phyloP scores from a whole-genome alignment of 1,284 basidiomycete genomes.

The Cerioporus squamosus region DNA sequence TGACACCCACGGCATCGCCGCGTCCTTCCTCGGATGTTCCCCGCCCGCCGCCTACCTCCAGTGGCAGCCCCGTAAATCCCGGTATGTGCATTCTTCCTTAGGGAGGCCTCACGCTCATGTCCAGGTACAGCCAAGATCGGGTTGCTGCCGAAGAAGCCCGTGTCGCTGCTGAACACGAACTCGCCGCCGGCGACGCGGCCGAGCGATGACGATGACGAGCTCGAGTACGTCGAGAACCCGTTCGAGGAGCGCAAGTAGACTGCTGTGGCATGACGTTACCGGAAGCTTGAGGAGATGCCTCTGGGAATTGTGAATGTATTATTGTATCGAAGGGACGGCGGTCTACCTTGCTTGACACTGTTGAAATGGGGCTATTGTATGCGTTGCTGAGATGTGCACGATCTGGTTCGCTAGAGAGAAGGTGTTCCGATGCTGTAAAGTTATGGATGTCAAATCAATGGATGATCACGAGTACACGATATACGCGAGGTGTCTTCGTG shows the following conservation, averaged over 20 bases:
- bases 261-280: not conserved
- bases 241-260: conserved; percentile 52
- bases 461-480: too few species aligned
- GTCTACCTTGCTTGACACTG: not conserved
- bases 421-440: too few species aligned
- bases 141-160: conserved; percentile 74
- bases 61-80: conserved; percentile 36
- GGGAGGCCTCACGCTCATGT: not conserved
- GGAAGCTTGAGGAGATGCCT: too few species aligned
- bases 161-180: conserved; percentile 59
- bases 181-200: conserved; percentile 35
- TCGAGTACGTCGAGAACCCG: conserved; percentile 72
- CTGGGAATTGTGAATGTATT: too few species aligned
- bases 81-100: conserved; percentile 26
- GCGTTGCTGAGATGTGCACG: not conserved
- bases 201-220: conserved; percentile 51
- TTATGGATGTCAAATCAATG: too few species aligned
- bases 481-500: too few species aligned
- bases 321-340: not conserved
- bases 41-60: conserved; percentile 31
- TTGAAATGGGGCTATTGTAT: not conserved
- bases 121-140: conserved; percentile 57
- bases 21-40: conserved; percentile 29
- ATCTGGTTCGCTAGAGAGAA: too few species aligned
- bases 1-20: conserved; percentile 22